phyloP scores from a whole-genome alignment of 805 yeast species.

The Pichia exigua region DNA sequence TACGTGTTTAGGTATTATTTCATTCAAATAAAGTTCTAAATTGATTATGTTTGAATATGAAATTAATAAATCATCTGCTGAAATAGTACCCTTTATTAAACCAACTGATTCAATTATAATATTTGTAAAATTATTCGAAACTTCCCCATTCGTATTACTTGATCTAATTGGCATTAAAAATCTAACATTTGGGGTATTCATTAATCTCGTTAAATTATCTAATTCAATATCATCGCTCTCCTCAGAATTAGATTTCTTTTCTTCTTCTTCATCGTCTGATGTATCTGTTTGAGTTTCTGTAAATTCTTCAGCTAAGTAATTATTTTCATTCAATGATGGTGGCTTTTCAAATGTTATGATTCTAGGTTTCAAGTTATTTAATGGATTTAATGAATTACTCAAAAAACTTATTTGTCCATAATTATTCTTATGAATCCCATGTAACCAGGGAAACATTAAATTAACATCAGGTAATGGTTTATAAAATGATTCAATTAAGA shows the following conservation, averaged over 20 bases:
- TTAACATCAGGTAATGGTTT: constrained; percentile 52
- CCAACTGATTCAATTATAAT: constrained; percentile 35
- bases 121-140: constrained; percentile 23
- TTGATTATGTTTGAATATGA: constrained; percentile 30
- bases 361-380: constrained; percentile 4
- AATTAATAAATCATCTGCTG: constrained; percentile 45
- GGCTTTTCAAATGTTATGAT: constrained; percentile 12
- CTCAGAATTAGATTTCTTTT: not conserved
- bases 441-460: constrained; percentile 83
- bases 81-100: constrained; percentile 46
- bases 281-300: not conserved
- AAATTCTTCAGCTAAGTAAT: not conserved
- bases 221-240: not conserved
- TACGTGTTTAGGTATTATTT: constrained; percentile 21
- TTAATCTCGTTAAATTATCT: not conserved
- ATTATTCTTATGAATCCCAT: constrained; percentile 58
- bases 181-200: constrained; percentile 19
- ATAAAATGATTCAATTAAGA: constrained; percentile 18
- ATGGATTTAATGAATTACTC: constrained; percentile 15
- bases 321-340: constrained; percentile 4
- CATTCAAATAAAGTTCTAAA: constrained; percentile 21
- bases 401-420: constrained; percentile 45
- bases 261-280: not conserved
- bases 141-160: constrained; percentile 22
- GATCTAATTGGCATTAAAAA: constrained; percentile 27